These are phyloP conservation scores for Leccinum uliginosum DNA, from an alignment of 768 basidiomycete genomes.

Conservation along the genomic window DNA sequence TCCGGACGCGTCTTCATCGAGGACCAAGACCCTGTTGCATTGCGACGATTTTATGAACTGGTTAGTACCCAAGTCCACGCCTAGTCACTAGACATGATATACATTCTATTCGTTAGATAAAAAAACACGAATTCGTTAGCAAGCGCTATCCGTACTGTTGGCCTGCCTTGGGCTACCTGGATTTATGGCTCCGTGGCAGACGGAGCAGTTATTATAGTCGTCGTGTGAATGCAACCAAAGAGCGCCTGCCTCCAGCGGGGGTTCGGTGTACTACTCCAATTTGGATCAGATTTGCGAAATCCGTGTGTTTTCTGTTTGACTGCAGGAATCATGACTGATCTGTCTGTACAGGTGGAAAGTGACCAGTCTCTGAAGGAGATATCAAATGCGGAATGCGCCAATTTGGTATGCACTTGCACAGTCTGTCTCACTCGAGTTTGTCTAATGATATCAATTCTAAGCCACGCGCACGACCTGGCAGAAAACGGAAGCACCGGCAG, in stretches of 20 bases:
- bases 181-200: constrained; percentile 6
- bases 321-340: not conserved
- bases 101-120: constrained; percentile 8
- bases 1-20: constrained; percentile 2
- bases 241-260: not conserved
- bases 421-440: not conserved
- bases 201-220: not conserved
- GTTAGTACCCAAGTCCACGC: constrained; percentile 6
- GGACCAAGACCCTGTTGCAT: constrained; percentile 6
- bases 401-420: constrained; percentile 1
- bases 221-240: too few species aligned
- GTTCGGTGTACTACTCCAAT: constrained; percentile 4
- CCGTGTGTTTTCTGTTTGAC: not conserved
- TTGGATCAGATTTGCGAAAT: constrained; percentile 9
- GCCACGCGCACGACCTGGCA: not conserved
- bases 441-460: not conserved
- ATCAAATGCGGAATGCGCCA: not conserved
- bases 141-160: constrained; percentile 14
- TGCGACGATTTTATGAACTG: constrained; percentile 9
- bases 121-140: constrained; percentile 7
- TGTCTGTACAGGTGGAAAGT: constrained; percentile 5
- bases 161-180: constrained; percentile 15
- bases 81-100: not conserved
- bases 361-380: constrained; percentile 4
- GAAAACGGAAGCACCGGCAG: not conserved